phyloP scores from a whole-genome alignment of 179 eudicot species.

The Actinidia arguta region DNA sequence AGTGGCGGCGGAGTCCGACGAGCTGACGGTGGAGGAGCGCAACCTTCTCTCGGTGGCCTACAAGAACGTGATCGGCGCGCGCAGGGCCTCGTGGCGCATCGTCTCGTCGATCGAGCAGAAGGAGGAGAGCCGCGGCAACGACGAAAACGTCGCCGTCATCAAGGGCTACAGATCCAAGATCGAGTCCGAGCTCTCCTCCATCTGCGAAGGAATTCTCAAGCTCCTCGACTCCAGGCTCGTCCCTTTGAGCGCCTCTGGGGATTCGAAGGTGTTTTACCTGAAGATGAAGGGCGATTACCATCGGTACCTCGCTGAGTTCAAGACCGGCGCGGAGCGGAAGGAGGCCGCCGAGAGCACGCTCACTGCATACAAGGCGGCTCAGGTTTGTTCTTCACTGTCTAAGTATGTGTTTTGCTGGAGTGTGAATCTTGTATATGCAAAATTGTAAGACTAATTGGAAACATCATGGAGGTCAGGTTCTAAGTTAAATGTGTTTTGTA shows the following conservation, averaged over 20 bases:
- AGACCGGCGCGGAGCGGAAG: slow-evolving; percentile 63
- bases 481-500: too few species aligned
- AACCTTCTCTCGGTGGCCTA: slow-evolving; percentile 34
- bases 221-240: slow-evolving; percentile 56
- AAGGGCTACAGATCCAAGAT: slow-evolving; percentile 59
- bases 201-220: slow-evolving; percentile 44
- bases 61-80: slow-evolving; percentile 34
- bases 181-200: slow-evolving; percentile 60
- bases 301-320: slow-evolving; percentile 73
- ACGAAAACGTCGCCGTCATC: slow-evolving; percentile 56
- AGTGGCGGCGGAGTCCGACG: slow-evolving; percentile 26
- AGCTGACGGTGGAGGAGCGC: slow-evolving; percentile 37
- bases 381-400: slow-evolving; percentile 35
- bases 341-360: slow-evolving; percentile 80
- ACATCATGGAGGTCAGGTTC: too few species aligned
- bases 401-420: not conserved
- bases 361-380: slow-evolving; percentile 73
- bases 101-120: slow-evolving; percentile 41
- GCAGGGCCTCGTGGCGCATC: slow-evolving; percentile 43
- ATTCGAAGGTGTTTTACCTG: slow-evolving; percentile 69
- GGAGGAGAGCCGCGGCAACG: slow-evolving; percentile 50
- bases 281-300: slow-evolving; percentile 55
- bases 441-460: too few species aligned
- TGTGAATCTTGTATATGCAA: too few species aligned
- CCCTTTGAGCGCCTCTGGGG: slow-evolving; percentile 50